Percentiles rank a stretch among this genome's conserved stretches.
Evolutionary conservation across 2,329 filamentous ascomycete species (phyloP).

Genomic region (Cyphellophora europaea): DNA sequence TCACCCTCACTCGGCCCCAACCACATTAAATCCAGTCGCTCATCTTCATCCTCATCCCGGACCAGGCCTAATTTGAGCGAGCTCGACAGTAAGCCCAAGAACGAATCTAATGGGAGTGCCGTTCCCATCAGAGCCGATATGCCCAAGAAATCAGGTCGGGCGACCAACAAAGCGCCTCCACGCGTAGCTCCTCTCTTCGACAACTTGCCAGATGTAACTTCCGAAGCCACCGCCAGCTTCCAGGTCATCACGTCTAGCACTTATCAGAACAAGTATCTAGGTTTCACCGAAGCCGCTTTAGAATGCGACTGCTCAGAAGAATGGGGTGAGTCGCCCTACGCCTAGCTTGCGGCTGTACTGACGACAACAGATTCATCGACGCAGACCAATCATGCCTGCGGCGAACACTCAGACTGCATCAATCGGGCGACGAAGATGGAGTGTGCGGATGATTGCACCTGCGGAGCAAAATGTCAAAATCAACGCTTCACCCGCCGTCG

Average conservation of each 20-base stretch:
- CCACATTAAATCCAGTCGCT: constrained; percentile 13
- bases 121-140: constrained; percentile 50
- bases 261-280: constrained; percentile 86
- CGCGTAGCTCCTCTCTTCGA: constrained; percentile 59
- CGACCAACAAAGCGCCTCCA: constrained; percentile 57
- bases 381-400: constrained; percentile 70
- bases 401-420: constrained; percentile 95
- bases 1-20: constrained; percentile 10
- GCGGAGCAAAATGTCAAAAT: constrained; percentile 81
- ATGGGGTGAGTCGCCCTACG: constrained; percentile 63
- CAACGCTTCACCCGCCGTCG: constrained; percentile 86
- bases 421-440: constrained; percentile 98
- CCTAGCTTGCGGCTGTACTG: constrained; percentile 15
- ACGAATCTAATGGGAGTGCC: constrained; percentile 50
- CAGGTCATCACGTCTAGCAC: constrained; percentile 74
- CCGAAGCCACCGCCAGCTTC: constrained; percentile 67
- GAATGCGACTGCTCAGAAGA: constrained; percentile 94
- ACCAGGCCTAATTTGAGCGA: not conserved
- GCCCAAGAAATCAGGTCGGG: constrained; percentile 64
- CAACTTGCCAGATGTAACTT: constrained; percentile 68
- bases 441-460: constrained; percentile 79
- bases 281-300: constrained; percentile 81
- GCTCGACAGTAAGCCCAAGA: constrained; percentile 13
- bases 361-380: constrained; percentile 40
- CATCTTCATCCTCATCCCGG: constrained; percentile 12